Base-by-base conservation (phyloP, 2,329 filamentous ascomycete species). In the Aspergillus fumigatiaffinis region DNA sequence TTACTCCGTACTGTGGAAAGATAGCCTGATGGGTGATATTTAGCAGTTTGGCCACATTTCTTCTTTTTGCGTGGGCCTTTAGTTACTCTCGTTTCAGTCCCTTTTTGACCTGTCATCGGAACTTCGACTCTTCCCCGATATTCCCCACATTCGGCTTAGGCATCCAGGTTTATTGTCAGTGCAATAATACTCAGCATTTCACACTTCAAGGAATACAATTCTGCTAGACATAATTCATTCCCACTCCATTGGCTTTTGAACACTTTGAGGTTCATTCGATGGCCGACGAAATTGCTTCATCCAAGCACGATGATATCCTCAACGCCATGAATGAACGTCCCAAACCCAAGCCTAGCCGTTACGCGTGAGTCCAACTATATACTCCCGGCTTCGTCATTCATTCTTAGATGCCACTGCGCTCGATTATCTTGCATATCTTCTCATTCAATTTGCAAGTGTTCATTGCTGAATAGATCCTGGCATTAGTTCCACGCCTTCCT, bases 401-500 rank as follows among this genome's bases (percentile, higher is more conserved):
- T 32, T 17, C 32, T 35, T 17, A 35, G 12, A 35, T 35, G 32
- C 17, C 32, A 38, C 14, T 17, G 14, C 5, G 26, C n/a, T 51
- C 32, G 50, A 5, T 51, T 8, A 41, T 23, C 20, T 4, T 25
- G 28, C 29, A 35, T n/a, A 35, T 21, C 6, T 41, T 7, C 42
- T 42, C 20, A 52, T 54, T 25, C 47, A 48, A 38, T 55, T 41
- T 38, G 23, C 28, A 38, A 8, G 25, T 65, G 62, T 44, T 64
- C 41, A 47, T 60, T 29, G 42, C 58, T 38, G 57, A 56, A 41
- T 29, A 20, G 50, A 23, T 47, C 14, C 12, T 26, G 44, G 12
- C 5, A 47, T 50, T 66, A 86, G 84, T 66, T 85, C 84, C 52
- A 75, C 77, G 48, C 81, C 84, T 63, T 79, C 81, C 54, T 85